Evolutionary conservation across 2,329 filamentous ascomycete genomes (phyloP).

Genomic region (Parastagonospora nodorum): DNA sequence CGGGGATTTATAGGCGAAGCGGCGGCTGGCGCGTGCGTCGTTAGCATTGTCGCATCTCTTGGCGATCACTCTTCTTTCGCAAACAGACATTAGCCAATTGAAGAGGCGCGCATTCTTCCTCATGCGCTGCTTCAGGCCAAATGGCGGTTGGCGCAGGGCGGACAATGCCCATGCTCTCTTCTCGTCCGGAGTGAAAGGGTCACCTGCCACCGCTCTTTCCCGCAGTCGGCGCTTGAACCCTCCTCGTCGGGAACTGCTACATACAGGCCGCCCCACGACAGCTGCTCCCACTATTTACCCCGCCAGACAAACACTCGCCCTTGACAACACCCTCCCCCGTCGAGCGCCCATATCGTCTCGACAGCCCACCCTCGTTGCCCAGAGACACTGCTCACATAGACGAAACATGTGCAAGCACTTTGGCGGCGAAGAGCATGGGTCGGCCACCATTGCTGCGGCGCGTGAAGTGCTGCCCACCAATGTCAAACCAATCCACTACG

Average conservation of each 20-base stretch:
- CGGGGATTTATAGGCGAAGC: conserved; percentile 13
- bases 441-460: conserved; percentile 65
- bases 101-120: conserved; percentile 14
- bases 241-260: conserved; percentile 29
- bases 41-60: conserved; percentile 15
- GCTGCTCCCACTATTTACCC: conserved; percentile 25
- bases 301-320: conserved; percentile 27
- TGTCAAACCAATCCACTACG: conserved; percentile 89
- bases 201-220: conserved; percentile 27
- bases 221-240: conserved; percentile 21
- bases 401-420: conserved; percentile 73
- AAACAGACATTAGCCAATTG: conserved; percentile 28
- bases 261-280: conserved; percentile 32
- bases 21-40: conserved; percentile 12
- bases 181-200: conserved; percentile 5
- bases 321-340: conserved; percentile 29
- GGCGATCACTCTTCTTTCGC: conserved; percentile 15
- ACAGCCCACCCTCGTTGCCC: conserved; percentile 24
- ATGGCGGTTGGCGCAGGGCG: conserved; percentile 33
- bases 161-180: conserved; percentile 17
- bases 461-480: conserved; percentile 90
- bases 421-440: conserved; percentile 60
- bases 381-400: conserved; percentile 73
- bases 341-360: conserved; percentile 22
- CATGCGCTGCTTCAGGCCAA: conserved; percentile 43